Conservation (phyloP, 2,329 filamentous ascomycete species). For the Talaromyces pinophilus region DNA sequence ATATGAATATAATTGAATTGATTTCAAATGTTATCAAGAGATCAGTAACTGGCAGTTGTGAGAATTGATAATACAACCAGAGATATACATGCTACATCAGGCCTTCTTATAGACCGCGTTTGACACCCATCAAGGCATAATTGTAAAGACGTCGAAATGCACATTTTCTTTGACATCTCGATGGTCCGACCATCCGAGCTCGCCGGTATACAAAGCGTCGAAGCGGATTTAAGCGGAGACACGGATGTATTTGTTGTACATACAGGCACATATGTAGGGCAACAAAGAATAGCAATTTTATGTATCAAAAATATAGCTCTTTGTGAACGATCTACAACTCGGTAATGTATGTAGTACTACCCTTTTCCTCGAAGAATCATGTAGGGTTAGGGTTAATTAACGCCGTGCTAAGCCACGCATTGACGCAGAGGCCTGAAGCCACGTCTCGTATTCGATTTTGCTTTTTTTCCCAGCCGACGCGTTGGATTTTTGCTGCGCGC, state of each 20-base stretch:
- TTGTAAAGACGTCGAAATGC: not conserved
- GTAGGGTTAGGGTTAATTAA: constrained; percentile 5
- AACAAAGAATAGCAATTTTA: not conserved
- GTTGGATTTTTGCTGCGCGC: not conserved
- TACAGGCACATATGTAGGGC: not conserved
- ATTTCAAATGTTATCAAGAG: too few relatives aligned
- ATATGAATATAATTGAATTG: too few relatives aligned
- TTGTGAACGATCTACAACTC: not conserved
- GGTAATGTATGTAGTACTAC: too few relatives aligned
- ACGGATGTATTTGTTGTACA: not conserved
- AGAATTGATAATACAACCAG: not conserved
- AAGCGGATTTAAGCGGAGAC: not conserved
- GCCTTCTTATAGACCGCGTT: not conserved
- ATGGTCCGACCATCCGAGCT: not conserved
- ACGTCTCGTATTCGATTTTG: not conserved
- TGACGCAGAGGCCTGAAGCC: not conserved
- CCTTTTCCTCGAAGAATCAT: not conserved
- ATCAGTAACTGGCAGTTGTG: not conserved
- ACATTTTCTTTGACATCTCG: not conserved
- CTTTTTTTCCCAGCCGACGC: not conserved
- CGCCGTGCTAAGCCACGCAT: not conserved
- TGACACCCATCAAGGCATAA: not conserved
- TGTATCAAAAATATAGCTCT: not conserved
- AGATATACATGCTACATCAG: not conserved
- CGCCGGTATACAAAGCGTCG: not conserved